Evolutionary conservation across 805 yeast species (phyloP).

Genomic region (Myxozyma nipponensis): DNA sequence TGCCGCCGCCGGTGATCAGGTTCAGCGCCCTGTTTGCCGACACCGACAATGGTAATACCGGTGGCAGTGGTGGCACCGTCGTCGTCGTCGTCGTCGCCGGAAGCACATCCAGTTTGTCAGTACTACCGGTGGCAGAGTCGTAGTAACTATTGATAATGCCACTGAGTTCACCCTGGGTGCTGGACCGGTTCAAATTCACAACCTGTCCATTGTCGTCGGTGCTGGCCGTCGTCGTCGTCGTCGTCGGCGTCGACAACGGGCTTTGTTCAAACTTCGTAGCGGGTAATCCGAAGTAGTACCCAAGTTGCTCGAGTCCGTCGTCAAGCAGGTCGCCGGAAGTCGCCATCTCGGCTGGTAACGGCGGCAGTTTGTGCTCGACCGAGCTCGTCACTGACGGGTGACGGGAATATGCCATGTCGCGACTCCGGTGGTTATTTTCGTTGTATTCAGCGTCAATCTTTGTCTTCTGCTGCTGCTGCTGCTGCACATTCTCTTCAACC

Average conservation of each 20-base stretch:
- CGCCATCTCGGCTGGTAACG: background rate
- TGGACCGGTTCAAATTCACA: background rate
- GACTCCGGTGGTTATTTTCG: too few species aligned
- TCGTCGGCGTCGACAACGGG: too few species aligned
- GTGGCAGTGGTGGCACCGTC: background rate
- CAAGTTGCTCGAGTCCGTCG: background rate
- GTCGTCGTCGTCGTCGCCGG: background rate
- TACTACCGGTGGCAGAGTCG: background rate
- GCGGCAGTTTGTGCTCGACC: background rate
- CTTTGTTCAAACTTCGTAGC: background rate
- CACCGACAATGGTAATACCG: background rate
- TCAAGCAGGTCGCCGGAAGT: background rate
- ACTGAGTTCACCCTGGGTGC: background rate
- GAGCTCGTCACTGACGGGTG: too few species aligned
- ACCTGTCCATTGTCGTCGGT: too few species aligned
- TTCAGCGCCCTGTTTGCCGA: background rate
- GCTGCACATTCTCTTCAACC: too few species aligned
- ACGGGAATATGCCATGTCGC: too few species aligned
- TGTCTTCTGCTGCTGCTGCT: too few species aligned
- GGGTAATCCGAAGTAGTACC: background rate
- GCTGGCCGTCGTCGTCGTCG: too few species aligned
- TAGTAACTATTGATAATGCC: background rate
- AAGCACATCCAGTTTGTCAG: background rate
- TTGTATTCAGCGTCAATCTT: too few species aligned
- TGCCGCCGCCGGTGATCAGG: background rate